Evolutionary conservation across 306 rosid genomes (phyloP), one percentile per base, ranked within the genome.

Genomic region (Glycine soja): DNA sequence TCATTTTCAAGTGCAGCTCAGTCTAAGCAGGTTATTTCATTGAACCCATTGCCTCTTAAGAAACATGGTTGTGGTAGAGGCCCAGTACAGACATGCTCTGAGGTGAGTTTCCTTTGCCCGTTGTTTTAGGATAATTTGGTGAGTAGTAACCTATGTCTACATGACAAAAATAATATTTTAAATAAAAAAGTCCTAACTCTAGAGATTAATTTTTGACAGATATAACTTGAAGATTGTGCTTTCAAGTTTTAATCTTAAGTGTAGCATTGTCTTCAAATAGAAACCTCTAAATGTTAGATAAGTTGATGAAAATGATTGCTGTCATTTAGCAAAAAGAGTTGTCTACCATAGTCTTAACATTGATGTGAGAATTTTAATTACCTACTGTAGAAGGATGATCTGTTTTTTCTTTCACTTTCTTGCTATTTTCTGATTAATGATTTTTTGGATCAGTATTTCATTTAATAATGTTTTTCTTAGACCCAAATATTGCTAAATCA

Each of bases 11-110:
- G 90, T 82, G 89, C 97, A 48, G 92, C 93, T 62, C 98, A 89
- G 70, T 90, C 99, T 78, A 96, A 96, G 93, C 99, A 92, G 83
- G 84, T 91, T 86, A 87, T 96, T 84, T 85, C 98, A 71, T 87
- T 96, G 91, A 96, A 92, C 68, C 99, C 99, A 9, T 78, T 96
- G 71, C 99, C 99, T 64, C 84, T 96, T 84, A 93, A 93, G 92
- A 96, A 96, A 86, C 99, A 96, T 78, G 99, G 97, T 47, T 96
- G 99, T 72, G 91, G 90, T 75, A 89, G 99, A 87, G 93, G 91
- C 83, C 86, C 90, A 12, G 90, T 96, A 61, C 97, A 90, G 64
- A 84, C 86, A 74, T 96, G 98, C 89, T 76, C 92, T 2, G 98
- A 96, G 99, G 99, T 96, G 83, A 82, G 91, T 83, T 84, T 42